A percentile compares a stretch with the other conserved stretches of the same genome.
phyloP scores from a whole-genome alignment of 129 eudicot species.

The Ambrosia artemisiifolia region DNA sequence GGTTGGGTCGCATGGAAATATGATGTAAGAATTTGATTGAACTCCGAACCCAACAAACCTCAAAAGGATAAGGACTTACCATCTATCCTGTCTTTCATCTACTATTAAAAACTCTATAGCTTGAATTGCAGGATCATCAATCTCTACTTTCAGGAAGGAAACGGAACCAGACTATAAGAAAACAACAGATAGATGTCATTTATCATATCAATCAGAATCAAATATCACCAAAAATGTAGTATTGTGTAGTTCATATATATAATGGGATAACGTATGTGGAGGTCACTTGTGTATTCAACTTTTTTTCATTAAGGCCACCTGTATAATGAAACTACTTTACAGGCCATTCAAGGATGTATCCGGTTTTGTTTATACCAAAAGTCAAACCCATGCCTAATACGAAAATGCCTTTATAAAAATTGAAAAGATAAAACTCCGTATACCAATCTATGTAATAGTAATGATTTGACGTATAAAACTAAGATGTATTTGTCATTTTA shows the following conservation, averaged over 20 bases:
- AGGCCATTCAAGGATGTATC: background rate
- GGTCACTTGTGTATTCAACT: background rate
- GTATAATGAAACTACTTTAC: background rate
- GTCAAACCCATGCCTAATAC: background rate
- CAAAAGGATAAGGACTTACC: slow-evolving; percentile 37
- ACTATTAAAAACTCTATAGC: slow-evolving; percentile 81
- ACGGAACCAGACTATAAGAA: slow-evolving; percentile 58
- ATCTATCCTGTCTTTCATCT: slow-evolving; percentile 77
- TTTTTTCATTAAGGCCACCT: background rate
- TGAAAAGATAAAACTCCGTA: background rate
- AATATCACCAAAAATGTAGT: slow-evolving; percentile 11
- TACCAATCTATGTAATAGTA: background rate
- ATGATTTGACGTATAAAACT: background rate
- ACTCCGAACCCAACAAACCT: slow-evolving; percentile 8
- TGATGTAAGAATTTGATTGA: background rate
- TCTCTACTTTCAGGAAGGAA: slow-evolving; percentile 66
- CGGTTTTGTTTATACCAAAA: background rate
- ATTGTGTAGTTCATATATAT: background rate
- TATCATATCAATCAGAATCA: slow-evolving; percentile 7
- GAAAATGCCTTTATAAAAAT: background rate
- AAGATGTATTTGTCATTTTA: background rate
- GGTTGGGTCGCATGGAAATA: background rate
- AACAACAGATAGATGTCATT: slow-evolving; percentile 4
- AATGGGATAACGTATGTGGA: background rate
- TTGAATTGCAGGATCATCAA: slow-evolving; percentile 76